Evolutionary conservation across 345 rosid genomes (phyloP).

Genomic region (Zanthoxylum bungeanum): DNA sequence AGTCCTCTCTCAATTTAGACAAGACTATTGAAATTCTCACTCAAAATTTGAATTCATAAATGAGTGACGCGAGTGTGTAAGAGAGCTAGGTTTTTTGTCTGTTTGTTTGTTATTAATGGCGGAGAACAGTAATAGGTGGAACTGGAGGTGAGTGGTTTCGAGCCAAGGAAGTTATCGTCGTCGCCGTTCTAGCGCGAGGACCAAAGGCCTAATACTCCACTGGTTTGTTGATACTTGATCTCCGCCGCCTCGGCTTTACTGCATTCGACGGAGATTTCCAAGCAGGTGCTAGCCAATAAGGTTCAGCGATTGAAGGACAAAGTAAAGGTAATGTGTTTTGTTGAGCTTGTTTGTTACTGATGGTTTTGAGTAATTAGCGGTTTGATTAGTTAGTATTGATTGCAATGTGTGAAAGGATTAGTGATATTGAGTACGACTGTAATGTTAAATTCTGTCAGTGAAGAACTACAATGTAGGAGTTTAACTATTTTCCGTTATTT

Average conservation of each 20-base stretch:
- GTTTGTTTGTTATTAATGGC: too few relatives aligned
- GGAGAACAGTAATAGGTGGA: too few relatives aligned
- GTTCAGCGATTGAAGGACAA: slow-evolving; percentile 47
- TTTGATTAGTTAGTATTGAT: slow-evolving; percentile 9
- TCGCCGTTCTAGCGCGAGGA: slow-evolving; percentile 37
- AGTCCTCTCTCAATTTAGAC: too few relatives aligned
- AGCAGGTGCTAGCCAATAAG: slow-evolving; percentile 45
- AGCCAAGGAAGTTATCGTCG: slow-evolving; percentile 60
- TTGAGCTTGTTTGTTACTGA: too few relatives aligned
- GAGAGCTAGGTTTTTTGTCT: too few relatives aligned
- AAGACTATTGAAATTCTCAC: too few relatives aligned
- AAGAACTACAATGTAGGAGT: not conserved
- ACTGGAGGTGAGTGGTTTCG: too few relatives aligned
- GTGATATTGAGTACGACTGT: not conserved
- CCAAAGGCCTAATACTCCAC: slow-evolving; percentile 37
- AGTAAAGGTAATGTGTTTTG: slow-evolving; percentile 36
- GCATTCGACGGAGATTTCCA: slow-evolving; percentile 43
- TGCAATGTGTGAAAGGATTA: slow-evolving; percentile 10
- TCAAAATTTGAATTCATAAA: too few relatives aligned
- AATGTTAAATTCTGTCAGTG: not conserved
- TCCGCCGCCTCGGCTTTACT: slow-evolving; percentile 32
- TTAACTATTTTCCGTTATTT: too few relatives aligned
- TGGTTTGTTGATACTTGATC: slow-evolving; percentile 56
- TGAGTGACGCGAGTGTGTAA: too few relatives aligned
- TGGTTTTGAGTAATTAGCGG: slow-evolving; percentile 6